These are phyloP conservation scores for Yarrowia osloensis DNA, from an alignment of 805 yeast species.

Conservation along the genomic window DNA sequence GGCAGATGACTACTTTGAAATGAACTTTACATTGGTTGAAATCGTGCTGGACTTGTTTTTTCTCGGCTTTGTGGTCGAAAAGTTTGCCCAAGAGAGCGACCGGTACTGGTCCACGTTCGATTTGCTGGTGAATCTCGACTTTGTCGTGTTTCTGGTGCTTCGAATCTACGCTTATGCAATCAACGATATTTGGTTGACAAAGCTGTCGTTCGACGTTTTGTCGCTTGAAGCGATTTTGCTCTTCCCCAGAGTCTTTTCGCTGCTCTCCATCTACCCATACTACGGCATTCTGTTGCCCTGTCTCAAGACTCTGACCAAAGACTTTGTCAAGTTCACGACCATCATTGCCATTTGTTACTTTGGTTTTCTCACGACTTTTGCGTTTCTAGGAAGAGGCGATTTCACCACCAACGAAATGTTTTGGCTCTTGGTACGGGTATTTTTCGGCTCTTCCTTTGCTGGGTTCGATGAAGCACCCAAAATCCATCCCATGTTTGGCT, in stretches of 20 bases:
- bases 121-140: constrained; percentile 4
- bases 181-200: constrained; percentile 5
- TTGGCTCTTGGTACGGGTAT: constrained; percentile 41
- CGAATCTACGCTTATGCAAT: not conserved
- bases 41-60: not conserved
- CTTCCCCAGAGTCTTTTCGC: not conserved
- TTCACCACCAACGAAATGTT: constrained; percentile 40
- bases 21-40: constrained; percentile 3
- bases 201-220: not conserved
- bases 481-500: constrained; percentile 41
- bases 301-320: constrained; percentile 40
- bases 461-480: constrained; percentile 42
- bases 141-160: constrained; percentile 1
- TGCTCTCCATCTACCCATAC: constrained; percentile 11
- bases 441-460: constrained; percentile 41
- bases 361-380: constrained; percentile 43
- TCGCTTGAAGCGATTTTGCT: not conserved
- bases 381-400: constrained; percentile 40
- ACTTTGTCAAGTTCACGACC: constrained; percentile 40
- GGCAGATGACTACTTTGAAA: constrained; percentile 1
- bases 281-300: constrained; percentile 41
- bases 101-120: constrained; percentile 20
- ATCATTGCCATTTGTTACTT: constrained; percentile 39
- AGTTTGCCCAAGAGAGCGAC: not conserved
- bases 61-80: constrained; percentile 12